A percentile compares a stretch with the other conserved stretches of the same genome.
Evolutionary conservation across 495 filamentous ascomycete species (phyloP).

Genomic region (Tuber brumale): DNA sequence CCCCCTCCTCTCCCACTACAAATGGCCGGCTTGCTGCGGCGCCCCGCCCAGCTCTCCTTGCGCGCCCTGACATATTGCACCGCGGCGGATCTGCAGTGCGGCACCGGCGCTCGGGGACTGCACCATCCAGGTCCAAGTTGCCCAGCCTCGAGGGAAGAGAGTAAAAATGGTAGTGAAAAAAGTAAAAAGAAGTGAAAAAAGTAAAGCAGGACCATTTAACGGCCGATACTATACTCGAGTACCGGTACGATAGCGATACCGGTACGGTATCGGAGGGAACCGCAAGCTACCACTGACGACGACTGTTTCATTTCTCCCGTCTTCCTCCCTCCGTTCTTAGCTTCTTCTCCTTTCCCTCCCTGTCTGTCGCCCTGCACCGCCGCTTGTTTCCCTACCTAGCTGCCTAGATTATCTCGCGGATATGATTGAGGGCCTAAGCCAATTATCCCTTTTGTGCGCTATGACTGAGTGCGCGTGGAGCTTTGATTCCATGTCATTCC

Average conservation of each 20-base stretch:
- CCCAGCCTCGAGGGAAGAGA: neutral
- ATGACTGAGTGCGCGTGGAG: neutral
- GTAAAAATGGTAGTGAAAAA: neutral
- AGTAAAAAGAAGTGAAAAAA: neutral
- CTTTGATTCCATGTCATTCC: neutral
- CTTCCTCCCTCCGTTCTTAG: neutral
- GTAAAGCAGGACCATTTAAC: neutral
- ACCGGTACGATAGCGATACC: too few species aligned
- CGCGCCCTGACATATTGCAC: neutral
- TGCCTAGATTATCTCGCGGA: neutral
- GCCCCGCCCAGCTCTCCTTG: too few species aligned
- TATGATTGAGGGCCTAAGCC: neutral
- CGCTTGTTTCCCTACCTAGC: neutral
- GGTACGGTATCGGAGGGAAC: neutral
- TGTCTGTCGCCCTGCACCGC: neutral
- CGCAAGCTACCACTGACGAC: neutral
- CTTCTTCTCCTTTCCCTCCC: neutral
- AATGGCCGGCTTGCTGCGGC: neutral
- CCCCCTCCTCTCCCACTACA: too few species aligned
- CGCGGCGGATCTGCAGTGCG: neutral
- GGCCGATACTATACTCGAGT: neutral
- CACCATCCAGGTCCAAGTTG: neutral
- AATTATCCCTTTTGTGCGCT: neutral
- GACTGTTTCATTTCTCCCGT: neutral
- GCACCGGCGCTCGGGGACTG: too few species aligned